These are phyloP conservation scores for Lactarius psammicola DNA, from an alignment of 768 basidiomycete genomes.

Conservation along the genomic window DNA sequence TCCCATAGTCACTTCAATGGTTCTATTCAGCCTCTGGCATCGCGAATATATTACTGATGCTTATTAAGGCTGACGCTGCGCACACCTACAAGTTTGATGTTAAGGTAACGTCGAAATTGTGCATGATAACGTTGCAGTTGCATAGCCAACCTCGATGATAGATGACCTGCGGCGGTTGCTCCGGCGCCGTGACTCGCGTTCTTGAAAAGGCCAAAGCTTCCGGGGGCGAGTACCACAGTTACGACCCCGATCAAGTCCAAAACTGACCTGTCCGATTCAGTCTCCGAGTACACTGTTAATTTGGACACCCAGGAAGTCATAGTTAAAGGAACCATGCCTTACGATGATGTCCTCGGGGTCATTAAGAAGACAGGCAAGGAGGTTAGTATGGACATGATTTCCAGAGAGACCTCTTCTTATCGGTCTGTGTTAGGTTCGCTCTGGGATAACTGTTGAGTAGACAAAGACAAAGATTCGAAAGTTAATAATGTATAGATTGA, in stretches of 20 bases:
- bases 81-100: conserved; percentile 77
- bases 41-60: conserved; percentile 2
- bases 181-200: conserved; percentile 74
- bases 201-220: conserved; percentile 48
- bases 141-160: conserved; percentile 32
- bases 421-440: conserved; percentile 13
- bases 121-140: background rate
- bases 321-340: conserved; percentile 58
- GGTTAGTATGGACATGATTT: conserved; percentile 43
- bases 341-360: conserved; percentile 64
- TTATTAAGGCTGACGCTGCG: conserved; percentile 29
- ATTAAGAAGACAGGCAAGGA: conserved; percentile 93
- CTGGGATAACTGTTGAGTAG: conserved; percentile 18
- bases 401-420: background rate
- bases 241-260: background rate
- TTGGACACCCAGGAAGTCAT: conserved; percentile 71
- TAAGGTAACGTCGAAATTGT: conserved; percentile 49
- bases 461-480: background rate
- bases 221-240: conserved; percentile 3
- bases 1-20: conserved; percentile 9
- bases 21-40: background rate
- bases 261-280: conserved; percentile 36
- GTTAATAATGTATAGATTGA: conserved; percentile 2
- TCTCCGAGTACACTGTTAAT: conserved; percentile 56
- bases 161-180: conserved; percentile 90